Conservation (phyloP, 805 yeast genomes). For the Spathaspora sp. region DNA sequence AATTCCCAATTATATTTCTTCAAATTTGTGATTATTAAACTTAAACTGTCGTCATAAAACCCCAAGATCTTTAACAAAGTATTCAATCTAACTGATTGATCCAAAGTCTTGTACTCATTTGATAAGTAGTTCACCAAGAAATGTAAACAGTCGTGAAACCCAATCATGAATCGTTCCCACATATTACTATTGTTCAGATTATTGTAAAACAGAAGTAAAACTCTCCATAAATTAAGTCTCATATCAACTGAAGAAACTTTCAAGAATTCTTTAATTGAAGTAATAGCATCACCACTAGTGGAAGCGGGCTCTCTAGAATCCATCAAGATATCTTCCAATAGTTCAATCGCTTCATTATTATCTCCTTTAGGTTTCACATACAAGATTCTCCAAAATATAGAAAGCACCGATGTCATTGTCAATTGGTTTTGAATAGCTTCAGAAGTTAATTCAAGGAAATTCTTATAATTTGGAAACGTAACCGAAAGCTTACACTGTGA, state of each 20-base stretch:
- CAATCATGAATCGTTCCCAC: slow-evolving; percentile 36
- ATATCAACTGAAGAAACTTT: slow-evolving; percentile 60
- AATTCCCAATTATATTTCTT: slow-evolving; percentile 32
- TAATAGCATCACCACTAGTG: slow-evolving; percentile 17
- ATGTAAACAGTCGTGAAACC: slow-evolving; percentile 50
- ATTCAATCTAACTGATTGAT: slow-evolving; percentile 32
- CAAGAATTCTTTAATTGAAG: slow-evolving; percentile 60
- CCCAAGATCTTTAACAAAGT: slow-evolving; percentile 49
- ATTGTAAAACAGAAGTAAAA: slow-evolving; percentile 56
- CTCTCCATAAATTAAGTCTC: slow-evolving; percentile 71
- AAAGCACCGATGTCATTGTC: slow-evolving; percentile 67
- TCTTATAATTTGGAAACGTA: slow-evolving; percentile 52
- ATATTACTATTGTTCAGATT: slow-evolving; percentile 13
- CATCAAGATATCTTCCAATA: slow-evolving; percentile 47
- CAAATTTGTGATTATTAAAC: slow-evolving; percentile 27
- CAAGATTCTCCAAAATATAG: slow-evolving; percentile 56
- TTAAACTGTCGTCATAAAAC: slow-evolving; percentile 50
- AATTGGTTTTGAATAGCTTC: slow-evolving; percentile 55
- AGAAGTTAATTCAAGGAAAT: slow-evolving; percentile 53
- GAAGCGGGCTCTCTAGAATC: slow-evolving; percentile 9
- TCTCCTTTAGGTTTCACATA: slow-evolving; percentile 25
- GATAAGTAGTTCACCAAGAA: slow-evolving; percentile 38
- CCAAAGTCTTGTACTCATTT: slow-evolving; percentile 12
- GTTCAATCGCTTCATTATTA: slow-evolving; percentile 28
- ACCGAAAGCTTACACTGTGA: slow-evolving; percentile 22